Percentiles rank a stretch among this genome's conserved stretches.
phyloP scores from a whole-genome alignment of 768 basidiomycete species.

The Naematelia aurantialba region DNA sequence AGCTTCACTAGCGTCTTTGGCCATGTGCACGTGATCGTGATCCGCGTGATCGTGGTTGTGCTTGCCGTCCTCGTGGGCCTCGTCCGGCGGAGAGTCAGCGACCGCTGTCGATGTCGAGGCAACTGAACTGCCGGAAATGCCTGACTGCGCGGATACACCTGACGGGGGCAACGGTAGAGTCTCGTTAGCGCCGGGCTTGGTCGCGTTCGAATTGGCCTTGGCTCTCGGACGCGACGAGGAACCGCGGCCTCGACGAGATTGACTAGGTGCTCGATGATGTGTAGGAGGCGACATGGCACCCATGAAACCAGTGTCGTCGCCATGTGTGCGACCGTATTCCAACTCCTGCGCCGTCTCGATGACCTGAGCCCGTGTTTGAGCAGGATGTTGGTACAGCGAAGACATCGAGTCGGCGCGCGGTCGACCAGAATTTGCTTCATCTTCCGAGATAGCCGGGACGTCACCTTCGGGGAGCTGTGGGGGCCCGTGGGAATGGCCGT shows the following conservation, averaged over 20 bases:
- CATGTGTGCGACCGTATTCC: constrained; percentile 42
- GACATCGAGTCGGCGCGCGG: constrained; percentile 48
- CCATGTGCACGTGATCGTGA: constrained; percentile 23
- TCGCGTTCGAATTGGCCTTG: constrained; percentile 3
- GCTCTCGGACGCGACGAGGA: constrained; percentile 15
- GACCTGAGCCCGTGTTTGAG: constrained; percentile 53
- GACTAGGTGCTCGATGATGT: constrained; percentile 10
- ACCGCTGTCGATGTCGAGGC: constrained; percentile 20
- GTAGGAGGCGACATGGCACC: constrained; percentile 27
- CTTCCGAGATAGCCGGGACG: constrained; percentile 10
- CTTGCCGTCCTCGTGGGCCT: constrained; percentile 8
- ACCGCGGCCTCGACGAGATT: constrained; percentile 9
- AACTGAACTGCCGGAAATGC: constrained; percentile 14
- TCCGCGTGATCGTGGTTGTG: constrained; percentile 21
- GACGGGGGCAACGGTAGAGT: constrained; percentile 16
- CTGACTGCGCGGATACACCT: background rate
- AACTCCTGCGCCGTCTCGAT: constrained; percentile 79
- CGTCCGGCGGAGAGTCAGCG: constrained; percentile 11
- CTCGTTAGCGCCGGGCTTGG: constrained; percentile 28
- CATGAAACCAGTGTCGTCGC: constrained; percentile 14
- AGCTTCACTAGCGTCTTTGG: constrained; percentile 26
- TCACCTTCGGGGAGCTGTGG: constrained; percentile 25
- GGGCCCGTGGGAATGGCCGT: constrained; percentile 51
- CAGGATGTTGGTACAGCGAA: constrained; percentile 65
- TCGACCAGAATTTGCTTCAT: constrained; percentile 16